Evolutionary conservation across 2,329 filamentous ascomycete species (phyloP), one percentile per base, ranked within the genome.

Genomic region (Aureobasidium musti): DNA sequence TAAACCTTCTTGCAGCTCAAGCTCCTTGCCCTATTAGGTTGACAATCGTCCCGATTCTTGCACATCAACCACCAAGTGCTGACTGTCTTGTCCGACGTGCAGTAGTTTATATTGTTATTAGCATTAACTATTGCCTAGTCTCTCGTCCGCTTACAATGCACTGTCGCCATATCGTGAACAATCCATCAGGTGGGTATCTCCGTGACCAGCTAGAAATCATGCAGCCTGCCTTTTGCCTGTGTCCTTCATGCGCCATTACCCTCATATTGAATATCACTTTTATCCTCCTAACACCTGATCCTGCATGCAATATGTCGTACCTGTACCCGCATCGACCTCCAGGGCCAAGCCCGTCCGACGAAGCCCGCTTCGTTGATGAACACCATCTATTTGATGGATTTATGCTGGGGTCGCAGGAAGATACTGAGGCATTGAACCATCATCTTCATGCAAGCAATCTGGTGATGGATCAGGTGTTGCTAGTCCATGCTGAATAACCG

Each of bases 401-500:
- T 21, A 43, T 7, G 35, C 54, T 33, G 23, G 30, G 5, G 28
- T 57, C 17, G 13, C n/a, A 33, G 63, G 39, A 41, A 65, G n/a
- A 45, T 59, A 52, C 17, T n/a, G 43, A 11, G 43, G 37, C 14
- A 66, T 33, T 26, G 45, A 21, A 14, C 52, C 23, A 2, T 53
- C 53, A 14, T 39, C 63, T 3, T 17, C 41, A 8, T 45, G 52
- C 3, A 47, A 49, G 33, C 64, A 66, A 5, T 43, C 26, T 28
- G 65, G 65, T 17, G 53, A 53, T 3, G 49, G 53, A 7, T 63
- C 65, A 6, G 66, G 66, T 13, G 66, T 67, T 2, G 50, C 28
- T 4, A 67, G 60, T 21, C 66, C 66, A 59, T 67, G 59, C 43
- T 63, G 57, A 4, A 64, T 33, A 5, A n/a, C 41, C 4, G 66